phyloP scores from a whole-genome alignment of 2,329 filamentous ascomycete genomes.

The Penicillium verrucosum region DNA sequence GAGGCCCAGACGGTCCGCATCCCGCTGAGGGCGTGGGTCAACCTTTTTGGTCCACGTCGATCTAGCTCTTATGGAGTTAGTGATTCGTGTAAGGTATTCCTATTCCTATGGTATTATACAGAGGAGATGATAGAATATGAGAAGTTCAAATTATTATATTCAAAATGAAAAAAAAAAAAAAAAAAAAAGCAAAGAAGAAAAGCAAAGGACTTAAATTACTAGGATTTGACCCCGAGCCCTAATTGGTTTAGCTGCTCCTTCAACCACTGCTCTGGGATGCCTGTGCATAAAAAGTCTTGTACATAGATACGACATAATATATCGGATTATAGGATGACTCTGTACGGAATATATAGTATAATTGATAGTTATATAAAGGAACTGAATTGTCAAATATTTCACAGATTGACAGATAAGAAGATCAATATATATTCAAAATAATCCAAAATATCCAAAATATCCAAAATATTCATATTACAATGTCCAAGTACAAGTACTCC shows the following conservation, averaged over 20 bases:
- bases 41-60: background rate
- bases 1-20: conserved; percentile 10
- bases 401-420: background rate
- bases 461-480: too few relatives aligned
- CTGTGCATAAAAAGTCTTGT: background rate
- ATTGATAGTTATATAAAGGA: too few relatives aligned
- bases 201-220: background rate
- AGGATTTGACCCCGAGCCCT: background rate
- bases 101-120: too few relatives aligned
- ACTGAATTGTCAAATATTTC: background rate
- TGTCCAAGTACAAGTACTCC: too few relatives aligned
- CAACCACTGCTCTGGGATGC: background rate
- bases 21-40: conserved; percentile 6
- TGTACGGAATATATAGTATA: background rate
- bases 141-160: background rate
- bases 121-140: too few relatives aligned
- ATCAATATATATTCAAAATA: background rate
- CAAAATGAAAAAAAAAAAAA: background rate
- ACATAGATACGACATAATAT: background rate
- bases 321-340: background rate
- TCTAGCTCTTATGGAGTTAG: background rate
- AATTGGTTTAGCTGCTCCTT: background rate
- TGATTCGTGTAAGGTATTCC: too few relatives aligned
- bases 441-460: too few relatives aligned
- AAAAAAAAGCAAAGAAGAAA: background rate